These are phyloP conservation scores for Fusarium heterosporum DNA, from an alignment of 2,329 filamentous ascomycete species.

Conservation along the genomic window DNA sequence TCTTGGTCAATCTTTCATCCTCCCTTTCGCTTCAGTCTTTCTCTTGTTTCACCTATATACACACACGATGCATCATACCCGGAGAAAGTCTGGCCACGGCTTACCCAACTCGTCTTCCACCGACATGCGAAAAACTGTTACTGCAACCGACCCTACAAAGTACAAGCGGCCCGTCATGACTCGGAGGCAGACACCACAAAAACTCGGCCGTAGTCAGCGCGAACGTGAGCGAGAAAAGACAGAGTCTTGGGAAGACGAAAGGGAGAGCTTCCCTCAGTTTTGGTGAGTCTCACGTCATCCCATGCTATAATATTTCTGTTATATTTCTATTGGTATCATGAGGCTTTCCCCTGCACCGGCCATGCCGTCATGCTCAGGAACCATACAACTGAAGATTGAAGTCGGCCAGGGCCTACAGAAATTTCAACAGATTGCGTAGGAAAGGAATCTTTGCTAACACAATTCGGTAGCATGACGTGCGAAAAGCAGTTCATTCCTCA, in stretches of 20 bases:
- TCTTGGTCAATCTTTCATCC: constrained; percentile 19
- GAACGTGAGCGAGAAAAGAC: constrained; percentile 64
- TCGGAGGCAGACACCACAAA: constrained; percentile 60
- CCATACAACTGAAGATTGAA: constrained; percentile 23
- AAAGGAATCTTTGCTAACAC: constrained; percentile 37
- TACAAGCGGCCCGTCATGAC: constrained; percentile 61
- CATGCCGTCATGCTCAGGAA: constrained; percentile 35
- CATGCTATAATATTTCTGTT: constrained; percentile 7
- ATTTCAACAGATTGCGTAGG: neutral
- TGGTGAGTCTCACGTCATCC: constrained; percentile 63
- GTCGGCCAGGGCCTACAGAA: neutral
- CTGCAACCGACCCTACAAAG: constrained; percentile 59
- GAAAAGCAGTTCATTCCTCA: constrained; percentile 73
- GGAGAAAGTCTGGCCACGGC: constrained; percentile 67
- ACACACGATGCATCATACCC: constrained; percentile 65
- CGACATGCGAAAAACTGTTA: constrained; percentile 65
- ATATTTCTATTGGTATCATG: constrained; percentile 23
- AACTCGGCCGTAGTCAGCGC: constrained; percentile 63
- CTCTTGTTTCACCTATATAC: constrained; percentile 14
- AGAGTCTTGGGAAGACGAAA: constrained; percentile 67
- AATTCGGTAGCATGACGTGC: constrained; percentile 68
- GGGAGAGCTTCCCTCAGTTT: constrained; percentile 73
- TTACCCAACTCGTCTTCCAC: constrained; percentile 65
- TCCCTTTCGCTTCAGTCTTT: constrained; percentile 3
- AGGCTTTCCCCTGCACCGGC: constrained; percentile 21